Conservation (phyloP, 805 yeast genomes). For the Schwanniomyces vanrijiae region DNA sequence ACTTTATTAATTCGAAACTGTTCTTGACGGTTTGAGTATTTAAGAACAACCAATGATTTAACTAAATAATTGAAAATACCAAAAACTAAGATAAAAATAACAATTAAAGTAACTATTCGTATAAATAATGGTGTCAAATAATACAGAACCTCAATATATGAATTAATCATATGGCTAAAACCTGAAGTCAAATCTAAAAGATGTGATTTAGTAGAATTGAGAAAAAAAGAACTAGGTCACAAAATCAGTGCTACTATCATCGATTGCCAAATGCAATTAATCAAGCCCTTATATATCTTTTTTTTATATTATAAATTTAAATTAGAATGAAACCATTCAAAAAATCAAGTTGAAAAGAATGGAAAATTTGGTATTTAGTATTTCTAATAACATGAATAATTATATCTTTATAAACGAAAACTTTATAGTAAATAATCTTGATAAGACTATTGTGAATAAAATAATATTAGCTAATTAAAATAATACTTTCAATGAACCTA, state of each 20-base stretch:
- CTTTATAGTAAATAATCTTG: too few relatives aligned
- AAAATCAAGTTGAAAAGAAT: too few relatives aligned
- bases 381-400: too few relatives aligned
- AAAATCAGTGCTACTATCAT: not conserved
- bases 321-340: too few relatives aligned
- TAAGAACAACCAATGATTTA: not conserved
- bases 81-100: not conserved
- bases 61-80: not conserved
- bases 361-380: too few relatives aligned
- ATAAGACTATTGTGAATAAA: too few relatives aligned
- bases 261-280: not conserved
- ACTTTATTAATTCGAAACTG: not conserved
- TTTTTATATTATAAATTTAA: too few relatives aligned
- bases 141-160: not conserved
- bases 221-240: not conserved
- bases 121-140: not conserved
- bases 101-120: not conserved
- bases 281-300: too few relatives aligned
- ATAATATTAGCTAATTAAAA: too few relatives aligned
- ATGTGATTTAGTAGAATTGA: not conserved
- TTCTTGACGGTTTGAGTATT: not conserved
- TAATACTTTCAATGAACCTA: too few relatives aligned
- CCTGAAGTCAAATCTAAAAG: not conserved
- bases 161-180: not conserved
- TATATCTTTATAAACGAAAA: too few relatives aligned